Evolutionary conservation across 108 stramenopile species (phyloP).

Genomic region (Ochromonas danica): DNA sequence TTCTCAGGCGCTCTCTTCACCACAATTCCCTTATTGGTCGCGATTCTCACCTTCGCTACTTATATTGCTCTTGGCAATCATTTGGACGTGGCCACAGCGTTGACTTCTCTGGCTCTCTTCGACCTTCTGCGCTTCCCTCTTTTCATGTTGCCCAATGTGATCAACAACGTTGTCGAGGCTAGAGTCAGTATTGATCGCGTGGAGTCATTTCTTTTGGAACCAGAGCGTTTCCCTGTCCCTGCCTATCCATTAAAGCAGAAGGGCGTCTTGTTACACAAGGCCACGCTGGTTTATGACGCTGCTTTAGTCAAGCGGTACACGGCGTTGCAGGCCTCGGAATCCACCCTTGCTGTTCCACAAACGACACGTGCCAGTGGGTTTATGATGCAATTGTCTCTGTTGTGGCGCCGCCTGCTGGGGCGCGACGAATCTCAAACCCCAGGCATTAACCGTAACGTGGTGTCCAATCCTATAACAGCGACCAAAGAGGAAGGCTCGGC

Average conservation of each 20-base stretch:
- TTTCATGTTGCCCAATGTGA: constrained; percentile 78
- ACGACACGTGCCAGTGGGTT: too few relatives aligned
- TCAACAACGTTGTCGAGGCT: constrained; percentile 90
- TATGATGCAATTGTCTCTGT: too few relatives aligned
- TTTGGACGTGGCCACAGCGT: constrained; percentile 68
- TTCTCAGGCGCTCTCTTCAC: constrained; percentile 29
- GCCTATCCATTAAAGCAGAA: constrained; percentile 50
- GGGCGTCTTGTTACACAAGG: constrained; percentile 53
- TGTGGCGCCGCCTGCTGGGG: too few relatives aligned
- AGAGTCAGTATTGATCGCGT: constrained; percentile 72
- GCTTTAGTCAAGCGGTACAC: too few relatives aligned
- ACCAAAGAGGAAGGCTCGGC: too few relatives aligned
- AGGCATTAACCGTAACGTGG: too few relatives aligned
- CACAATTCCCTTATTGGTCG: constrained; percentile 55
- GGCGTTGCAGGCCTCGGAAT: too few relatives aligned
- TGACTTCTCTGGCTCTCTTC: constrained; percentile 84
- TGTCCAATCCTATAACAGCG: too few relatives aligned
- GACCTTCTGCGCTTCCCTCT: constrained; percentile 90
- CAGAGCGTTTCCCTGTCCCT: constrained; percentile 57
- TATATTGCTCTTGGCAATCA: constrained; percentile 69
- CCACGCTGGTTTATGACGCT: constrained; percentile 62
- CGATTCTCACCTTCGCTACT: constrained; percentile 77
- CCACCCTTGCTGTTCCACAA: too few relatives aligned
- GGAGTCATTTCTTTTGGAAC: constrained; percentile 66
- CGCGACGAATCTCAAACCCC: too few relatives aligned